phyloP scores from a whole-genome alignment of 2,329 filamentous ascomycete species.

The Diaporthe sp. region DNA sequence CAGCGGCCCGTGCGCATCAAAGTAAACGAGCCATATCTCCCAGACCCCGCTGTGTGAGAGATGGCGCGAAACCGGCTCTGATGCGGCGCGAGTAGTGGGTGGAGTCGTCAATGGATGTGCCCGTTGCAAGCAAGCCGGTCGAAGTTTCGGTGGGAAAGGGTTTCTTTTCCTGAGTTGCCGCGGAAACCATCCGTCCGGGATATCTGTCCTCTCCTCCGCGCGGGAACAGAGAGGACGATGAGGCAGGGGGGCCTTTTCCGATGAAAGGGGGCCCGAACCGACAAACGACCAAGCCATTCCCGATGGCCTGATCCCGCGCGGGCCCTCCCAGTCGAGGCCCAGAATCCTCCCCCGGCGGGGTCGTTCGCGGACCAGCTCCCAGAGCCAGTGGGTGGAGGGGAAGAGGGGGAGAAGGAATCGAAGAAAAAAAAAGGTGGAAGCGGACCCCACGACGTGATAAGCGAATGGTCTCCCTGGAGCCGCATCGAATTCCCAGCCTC shows the following conservation, averaged over 20 bases:
- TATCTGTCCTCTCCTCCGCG: neutral
- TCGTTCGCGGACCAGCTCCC: constrained; percentile 20
- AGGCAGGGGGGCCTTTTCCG: neutral
- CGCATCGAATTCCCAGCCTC: constrained; percentile 23
- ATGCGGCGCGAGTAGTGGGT: neutral
- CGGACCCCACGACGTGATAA: constrained; percentile 4
- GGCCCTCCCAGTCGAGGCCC: neutral
- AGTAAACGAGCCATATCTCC: constrained; percentile 2
- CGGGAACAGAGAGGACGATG: neutral
- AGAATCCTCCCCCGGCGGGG: neutral
- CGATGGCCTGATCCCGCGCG: neutral
- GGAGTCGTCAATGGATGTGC: neutral
- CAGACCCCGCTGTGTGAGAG: neutral
- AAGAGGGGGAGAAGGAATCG: neutral
- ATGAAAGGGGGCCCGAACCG: neutral
- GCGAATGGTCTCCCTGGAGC: neutral
- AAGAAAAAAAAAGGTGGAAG: neutral
- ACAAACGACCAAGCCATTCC: constrained; percentile 13
- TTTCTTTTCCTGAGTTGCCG: neutral
- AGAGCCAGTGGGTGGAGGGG: constrained; percentile 10
- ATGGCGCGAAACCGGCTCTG: constrained; percentile 20
- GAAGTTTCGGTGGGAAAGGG: constrained; percentile 3
- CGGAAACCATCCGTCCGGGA: neutral
- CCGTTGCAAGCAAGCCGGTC: neutral
- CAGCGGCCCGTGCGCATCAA: neutral